Conservation (phyloP, 176 grass and related monocot species). For the Oryza rufipogon region DNA sequence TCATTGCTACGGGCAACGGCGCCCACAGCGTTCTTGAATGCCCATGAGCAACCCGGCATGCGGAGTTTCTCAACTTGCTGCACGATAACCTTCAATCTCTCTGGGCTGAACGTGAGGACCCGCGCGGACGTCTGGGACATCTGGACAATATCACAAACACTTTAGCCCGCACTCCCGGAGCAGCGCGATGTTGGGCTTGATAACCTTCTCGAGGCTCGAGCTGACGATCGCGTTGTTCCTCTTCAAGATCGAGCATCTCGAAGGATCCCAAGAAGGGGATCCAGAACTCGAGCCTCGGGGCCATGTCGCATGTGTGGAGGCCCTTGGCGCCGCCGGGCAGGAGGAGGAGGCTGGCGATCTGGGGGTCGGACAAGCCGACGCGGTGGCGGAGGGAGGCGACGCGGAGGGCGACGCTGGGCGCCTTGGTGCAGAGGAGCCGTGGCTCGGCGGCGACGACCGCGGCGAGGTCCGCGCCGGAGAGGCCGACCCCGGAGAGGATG, state of each 20-base stretch:
- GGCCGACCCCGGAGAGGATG: neutral
- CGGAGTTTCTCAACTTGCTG: neutral
- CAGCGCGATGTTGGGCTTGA: neutral
- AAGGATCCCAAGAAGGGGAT: neutral
- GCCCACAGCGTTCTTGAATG: neutral
- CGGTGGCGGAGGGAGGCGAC: neutral
- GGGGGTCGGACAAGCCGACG: neutral
- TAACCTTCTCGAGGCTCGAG: neutral
- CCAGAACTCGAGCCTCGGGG: conserved; percentile 2
- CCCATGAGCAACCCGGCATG: neutral
- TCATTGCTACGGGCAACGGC: too few relatives aligned
- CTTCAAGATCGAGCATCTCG: neutral
- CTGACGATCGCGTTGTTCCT: neutral
- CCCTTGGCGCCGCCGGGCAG: neutral
- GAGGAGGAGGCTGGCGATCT: too few relatives aligned
- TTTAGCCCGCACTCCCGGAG: conserved; percentile 1
- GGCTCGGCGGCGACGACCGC: too few relatives aligned
- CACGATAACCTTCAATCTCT: neutral
- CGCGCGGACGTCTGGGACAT: neutral
- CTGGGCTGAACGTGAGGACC: neutral
- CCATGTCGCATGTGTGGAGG: neutral
- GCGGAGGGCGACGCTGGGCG: neutral
- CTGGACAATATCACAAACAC: neutral
- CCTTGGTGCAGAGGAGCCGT: neutral
- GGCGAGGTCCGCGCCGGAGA: neutral